These are phyloP conservation scores for Penicillium frequentans DNA, from an alignment of 2,329 filamentous ascomycete genomes.

Conservation along the genomic window DNA sequence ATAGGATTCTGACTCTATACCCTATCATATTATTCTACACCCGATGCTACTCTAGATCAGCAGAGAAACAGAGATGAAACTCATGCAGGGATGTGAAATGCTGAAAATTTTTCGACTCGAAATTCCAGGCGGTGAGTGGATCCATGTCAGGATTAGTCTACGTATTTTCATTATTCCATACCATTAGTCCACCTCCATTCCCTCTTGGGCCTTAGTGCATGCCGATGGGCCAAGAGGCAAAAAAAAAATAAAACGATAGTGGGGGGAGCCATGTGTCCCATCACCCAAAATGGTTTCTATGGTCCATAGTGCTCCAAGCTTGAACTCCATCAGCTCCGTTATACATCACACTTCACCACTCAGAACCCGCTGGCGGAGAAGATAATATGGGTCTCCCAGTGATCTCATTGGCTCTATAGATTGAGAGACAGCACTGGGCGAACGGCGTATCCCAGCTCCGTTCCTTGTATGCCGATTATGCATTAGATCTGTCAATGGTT, in stretches of 20 bases:
- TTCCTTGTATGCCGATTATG: background rate
- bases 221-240: conserved; percentile 11
- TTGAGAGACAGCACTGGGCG: conserved; percentile 1
- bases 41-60: background rate
- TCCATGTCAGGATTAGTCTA: background rate
- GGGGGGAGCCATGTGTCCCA: conserved; percentile 24
- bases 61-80: background rate
- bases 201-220: conserved; percentile 23
- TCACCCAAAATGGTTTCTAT: conserved; percentile 11
- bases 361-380: conserved; percentile 5
- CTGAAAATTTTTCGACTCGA: background rate
- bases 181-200: conserved; percentile 16
- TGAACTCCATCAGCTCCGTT: conserved; percentile 4
- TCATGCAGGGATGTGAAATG: background rate
- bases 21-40: too few species aligned
- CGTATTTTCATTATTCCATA: background rate
- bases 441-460: background rate
- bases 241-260: conserved; percentile 4
- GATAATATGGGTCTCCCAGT: conserved; percentile 12
- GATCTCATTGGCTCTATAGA: conserved; percentile 14
- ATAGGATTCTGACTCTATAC: background rate
- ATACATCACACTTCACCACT: conserved; percentile 10
- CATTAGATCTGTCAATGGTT: conserved; percentile 23
- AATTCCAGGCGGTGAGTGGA: conserved; percentile 19
- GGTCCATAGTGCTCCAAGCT: background rate